Evolutionary conservation across 257 asterid species (phyloP).

Genomic region (Echium plantagineum): DNA sequence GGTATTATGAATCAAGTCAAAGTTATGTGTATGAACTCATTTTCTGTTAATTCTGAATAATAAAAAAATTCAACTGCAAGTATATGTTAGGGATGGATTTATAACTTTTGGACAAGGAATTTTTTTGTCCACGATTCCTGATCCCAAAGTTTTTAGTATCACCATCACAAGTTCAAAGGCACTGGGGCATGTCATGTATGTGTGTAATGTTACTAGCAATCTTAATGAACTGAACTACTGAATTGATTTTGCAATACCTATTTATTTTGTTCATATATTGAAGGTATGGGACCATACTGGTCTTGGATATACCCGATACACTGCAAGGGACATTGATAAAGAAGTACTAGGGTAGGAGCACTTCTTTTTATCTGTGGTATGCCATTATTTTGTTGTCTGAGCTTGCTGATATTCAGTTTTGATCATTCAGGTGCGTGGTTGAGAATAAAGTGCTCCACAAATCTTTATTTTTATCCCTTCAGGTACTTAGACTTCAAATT

Average conservation of each 20-base stretch:
- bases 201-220: not conserved
- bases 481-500: conserved; percentile 34
- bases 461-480: conserved; percentile 56
- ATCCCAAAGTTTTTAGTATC: too few species aligned
- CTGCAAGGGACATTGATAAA: conserved; percentile 63
- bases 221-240: not conserved
- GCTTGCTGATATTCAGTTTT: conserved; percentile 19
- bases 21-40: too few species aligned
- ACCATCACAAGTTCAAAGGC: too few species aligned
- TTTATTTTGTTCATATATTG: conserved; percentile 4
- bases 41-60: too few species aligned
- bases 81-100: too few species aligned
- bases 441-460: conserved; percentile 93
- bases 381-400: conserved; percentile 13
- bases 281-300: conserved; percentile 99
- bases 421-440: conserved; percentile 78
- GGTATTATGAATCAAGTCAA: too few species aligned
- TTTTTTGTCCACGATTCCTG: not conserved
- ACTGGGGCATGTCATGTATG: too few species aligned
- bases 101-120: too few species aligned
- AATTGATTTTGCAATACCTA: not conserved
- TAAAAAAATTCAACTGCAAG: too few species aligned
- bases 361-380: conserved; percentile 8
- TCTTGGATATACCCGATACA: conserved; percentile 83
- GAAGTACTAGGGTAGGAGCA: conserved; percentile 73